Percentiles rank a stretch among this genome's conserved stretches.
Conservation (phyloP, 176 grass and related monocot species). For the Canna indica region DNA sequence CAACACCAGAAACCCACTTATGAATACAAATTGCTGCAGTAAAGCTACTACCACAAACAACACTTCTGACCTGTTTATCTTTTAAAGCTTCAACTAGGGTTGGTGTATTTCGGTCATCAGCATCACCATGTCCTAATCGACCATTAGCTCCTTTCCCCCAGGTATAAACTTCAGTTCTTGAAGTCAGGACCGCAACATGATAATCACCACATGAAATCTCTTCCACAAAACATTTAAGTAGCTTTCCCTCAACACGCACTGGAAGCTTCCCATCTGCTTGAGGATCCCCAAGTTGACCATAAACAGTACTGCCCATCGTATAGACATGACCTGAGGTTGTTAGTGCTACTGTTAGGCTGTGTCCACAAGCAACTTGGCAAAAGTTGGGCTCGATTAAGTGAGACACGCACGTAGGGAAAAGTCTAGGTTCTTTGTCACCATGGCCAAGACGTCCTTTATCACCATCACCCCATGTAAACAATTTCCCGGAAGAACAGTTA, state of each 20-base stretch:
- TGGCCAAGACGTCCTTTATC: slow-evolving; percentile 98
- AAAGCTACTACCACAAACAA: slow-evolving; percentile 91
- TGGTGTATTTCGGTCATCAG: slow-evolving; percentile 71
- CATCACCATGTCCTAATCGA: slow-evolving; percentile 84
- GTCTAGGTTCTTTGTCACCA: slow-evolving; percentile 64
- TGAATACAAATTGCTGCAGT: slow-evolving; percentile 99
- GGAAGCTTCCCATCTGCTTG: slow-evolving; percentile 76
- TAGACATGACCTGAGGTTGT: slow-evolving; percentile 94
- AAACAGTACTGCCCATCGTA: slow-evolving; percentile 80
- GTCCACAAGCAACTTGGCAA: slow-evolving; percentile 95
- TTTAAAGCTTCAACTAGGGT: slow-evolving; percentile 91
- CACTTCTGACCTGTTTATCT: slow-evolving; percentile 96
- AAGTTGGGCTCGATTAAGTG: slow-evolving; percentile 92
- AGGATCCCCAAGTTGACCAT: slow-evolving; percentile 86
- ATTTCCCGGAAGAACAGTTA: slow-evolving; percentile 84
- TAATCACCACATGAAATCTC: slow-evolving; percentile 96
- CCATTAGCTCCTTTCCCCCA: slow-evolving; percentile 99
- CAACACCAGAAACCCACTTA: slow-evolving; percentile 94
- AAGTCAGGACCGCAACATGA: slow-evolving; percentile 87
- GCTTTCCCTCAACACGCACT: slow-evolving; percentile 73
- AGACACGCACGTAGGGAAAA: slow-evolving; percentile 91
- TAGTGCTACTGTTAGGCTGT: slow-evolving; percentile 82
- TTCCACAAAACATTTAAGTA: slow-evolving; percentile 94
- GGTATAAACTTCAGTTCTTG: slow-evolving; percentile 87
- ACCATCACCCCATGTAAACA: slow-evolving; percentile 98